Evolutionary conservation across 306 rosid species (phyloP).

Genomic region (Gleditsia sinensis): DNA sequence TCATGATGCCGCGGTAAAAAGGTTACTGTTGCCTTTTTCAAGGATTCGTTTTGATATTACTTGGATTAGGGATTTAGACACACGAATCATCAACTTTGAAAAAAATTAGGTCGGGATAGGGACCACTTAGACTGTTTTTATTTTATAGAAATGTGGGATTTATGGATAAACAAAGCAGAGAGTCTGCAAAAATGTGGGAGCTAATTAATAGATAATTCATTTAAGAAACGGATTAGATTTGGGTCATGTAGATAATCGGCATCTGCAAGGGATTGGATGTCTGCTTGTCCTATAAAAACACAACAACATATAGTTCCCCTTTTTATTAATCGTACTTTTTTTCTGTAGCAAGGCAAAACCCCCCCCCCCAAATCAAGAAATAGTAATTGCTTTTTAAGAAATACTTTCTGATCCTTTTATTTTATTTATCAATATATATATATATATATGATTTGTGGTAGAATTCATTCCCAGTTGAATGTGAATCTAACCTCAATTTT

Average conservation of each 20-base stretch:
- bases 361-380: not conserved
- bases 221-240: constrained; percentile 29
- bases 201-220: constrained; percentile 26
- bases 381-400: too few relatives aligned
- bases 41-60: constrained; percentile 10
- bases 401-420: too few relatives aligned
- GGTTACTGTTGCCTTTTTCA: constrained; percentile 23
- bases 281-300: constrained; percentile 36
- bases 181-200: constrained; percentile 23
- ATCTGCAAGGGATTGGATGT: constrained; percentile 42
- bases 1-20: not conserved
- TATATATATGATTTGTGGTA: not conserved
- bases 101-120: constrained; percentile 34
- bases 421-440: too few relatives aligned
- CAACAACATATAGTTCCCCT: not conserved
- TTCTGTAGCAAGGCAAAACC: not conserved
- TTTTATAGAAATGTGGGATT: not conserved
- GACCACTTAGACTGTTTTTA: constrained; percentile 38
- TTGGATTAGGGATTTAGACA: constrained; percentile 25
- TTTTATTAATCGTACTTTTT: not conserved
- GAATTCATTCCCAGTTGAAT: not conserved
- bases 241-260: constrained; percentile 44
- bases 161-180: not conserved
- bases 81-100: constrained; percentile 33
- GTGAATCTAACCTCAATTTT: not conserved